Percentiles rank a stretch among this genome's conserved stretches.
phyloP scores from a whole-genome alignment of 495 filamentous ascomycete genomes.

The Zalerion maritima region DNA sequence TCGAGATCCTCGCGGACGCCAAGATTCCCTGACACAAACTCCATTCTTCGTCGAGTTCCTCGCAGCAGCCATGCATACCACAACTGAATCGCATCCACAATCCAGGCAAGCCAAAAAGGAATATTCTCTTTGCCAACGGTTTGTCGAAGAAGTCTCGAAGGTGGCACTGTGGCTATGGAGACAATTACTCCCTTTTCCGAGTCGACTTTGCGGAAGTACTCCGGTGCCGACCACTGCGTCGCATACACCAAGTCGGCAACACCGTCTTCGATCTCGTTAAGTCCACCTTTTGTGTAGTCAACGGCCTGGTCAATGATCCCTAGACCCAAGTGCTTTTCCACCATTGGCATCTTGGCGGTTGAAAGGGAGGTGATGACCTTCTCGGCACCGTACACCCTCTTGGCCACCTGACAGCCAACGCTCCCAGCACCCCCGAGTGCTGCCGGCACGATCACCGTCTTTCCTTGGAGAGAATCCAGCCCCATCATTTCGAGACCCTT shows the following conservation, averaged over 20 bases:
- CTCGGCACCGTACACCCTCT: slow-evolving; percentile 34
- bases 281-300: slow-evolving; percentile 30
- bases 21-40: slow-evolving; percentile 22
- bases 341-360: slow-evolving; percentile 33
- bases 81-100: slow-evolving; percentile 22
- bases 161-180: slow-evolving; percentile 26
- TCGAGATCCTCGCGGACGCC: slow-evolving; percentile 26
- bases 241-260: slow-evolving; percentile 41
- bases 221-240: slow-evolving; percentile 23
- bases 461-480: slow-evolving; percentile 30
- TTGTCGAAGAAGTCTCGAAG: slow-evolving; percentile 18
- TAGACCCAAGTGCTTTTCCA: slow-evolving; percentile 25
- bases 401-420: slow-evolving; percentile 36
- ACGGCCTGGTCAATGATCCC: slow-evolving; percentile 24
- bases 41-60: slow-evolving; percentile 24
- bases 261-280: slow-evolving; percentile 23
- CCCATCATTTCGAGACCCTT: slow-evolving; percentile 21
- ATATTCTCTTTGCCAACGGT: slow-evolving; percentile 17
- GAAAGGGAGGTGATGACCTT: slow-evolving; percentile 39
- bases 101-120: slow-evolving; percentile 17
- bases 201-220: slow-evolving; percentile 23
- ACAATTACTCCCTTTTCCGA: slow-evolving; percentile 24
- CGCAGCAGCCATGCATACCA: slow-evolving; percentile 20
- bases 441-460: slow-evolving; percentile 40
- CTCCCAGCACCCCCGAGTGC: slow-evolving; percentile 37